These are phyloP conservation scores for Ostreobium quekettii DNA, from an alignment of 139 green algal species.

Conservation along the genomic window DNA sequence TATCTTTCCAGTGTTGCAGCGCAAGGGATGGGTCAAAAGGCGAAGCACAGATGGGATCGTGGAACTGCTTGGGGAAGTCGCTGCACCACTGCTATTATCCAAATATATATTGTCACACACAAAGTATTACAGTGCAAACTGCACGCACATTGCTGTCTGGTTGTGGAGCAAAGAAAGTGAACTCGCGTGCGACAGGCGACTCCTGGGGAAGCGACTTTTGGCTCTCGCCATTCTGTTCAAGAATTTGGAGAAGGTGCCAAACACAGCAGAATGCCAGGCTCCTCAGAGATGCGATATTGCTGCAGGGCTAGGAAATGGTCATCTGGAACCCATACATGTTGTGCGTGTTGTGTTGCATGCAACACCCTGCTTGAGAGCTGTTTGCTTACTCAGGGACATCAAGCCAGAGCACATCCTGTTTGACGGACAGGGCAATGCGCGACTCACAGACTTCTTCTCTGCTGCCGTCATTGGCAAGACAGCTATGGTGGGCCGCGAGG, in stretches of 20 bases:
- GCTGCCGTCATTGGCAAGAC: conserved; percentile 17
- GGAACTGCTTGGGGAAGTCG: too few relatives aligned
- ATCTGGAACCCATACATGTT: background rate
- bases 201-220: background rate
- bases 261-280: background rate
- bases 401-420: conserved; percentile 55
- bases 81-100: too few relatives aligned
- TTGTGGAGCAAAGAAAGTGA: too few relatives aligned
- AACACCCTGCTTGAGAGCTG: background rate
- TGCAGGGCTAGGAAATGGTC: too few relatives aligned
- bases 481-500: conserved; percentile 34
- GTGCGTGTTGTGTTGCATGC: background rate
- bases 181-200: too few relatives aligned
- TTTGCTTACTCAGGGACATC: conserved; percentile 27
- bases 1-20: too few relatives aligned
- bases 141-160: too few relatives aligned
- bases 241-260: background rate
- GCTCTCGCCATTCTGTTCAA: background rate
- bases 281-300: too few relatives aligned
- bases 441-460: conserved; percentile 36
- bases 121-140: too few relatives aligned
- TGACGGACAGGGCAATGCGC: conserved; percentile 12
- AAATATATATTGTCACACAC: too few relatives aligned
- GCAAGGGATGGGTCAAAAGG: too few relatives aligned
- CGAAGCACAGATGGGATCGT: too few relatives aligned